phyloP scores from a whole-genome alignment of 179 eudicot genomes.

The Silene coronaria region DNA sequence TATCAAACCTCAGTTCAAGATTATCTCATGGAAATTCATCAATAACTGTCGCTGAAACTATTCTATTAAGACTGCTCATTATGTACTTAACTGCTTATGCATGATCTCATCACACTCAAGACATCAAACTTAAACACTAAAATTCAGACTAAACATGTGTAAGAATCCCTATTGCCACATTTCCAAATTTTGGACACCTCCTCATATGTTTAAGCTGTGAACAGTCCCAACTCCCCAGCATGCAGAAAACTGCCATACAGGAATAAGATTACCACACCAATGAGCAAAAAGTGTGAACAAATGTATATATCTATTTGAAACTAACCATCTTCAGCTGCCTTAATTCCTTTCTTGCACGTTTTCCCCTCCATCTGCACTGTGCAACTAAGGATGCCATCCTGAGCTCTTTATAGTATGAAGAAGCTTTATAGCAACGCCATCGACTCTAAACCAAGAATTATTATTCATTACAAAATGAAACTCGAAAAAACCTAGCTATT shows the following conservation, averaged over 20 bases:
- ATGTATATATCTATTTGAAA: background rate
- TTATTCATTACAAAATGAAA: slow-evolving; percentile 15
- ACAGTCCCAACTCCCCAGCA: background rate
- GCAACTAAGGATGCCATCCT: slow-evolving; percentile 61
- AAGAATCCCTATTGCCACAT: too few species aligned
- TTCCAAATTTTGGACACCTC: background rate
- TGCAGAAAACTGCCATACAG: background rate
- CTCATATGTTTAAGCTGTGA: background rate
- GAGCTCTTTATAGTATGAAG: slow-evolving; percentile 56
- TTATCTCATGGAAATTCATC: too few species aligned
- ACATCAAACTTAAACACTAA: too few species aligned
- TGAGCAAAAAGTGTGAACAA: slow-evolving; percentile 13
- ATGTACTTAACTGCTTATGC: too few species aligned
- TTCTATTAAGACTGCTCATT: too few species aligned
- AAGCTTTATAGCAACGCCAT: slow-evolving; percentile 75
- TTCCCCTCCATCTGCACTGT: slow-evolving; percentile 93
- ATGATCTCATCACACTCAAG: too few species aligned
- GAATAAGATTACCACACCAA: background rate
- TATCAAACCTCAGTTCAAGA: too few species aligned
- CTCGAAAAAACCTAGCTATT: slow-evolving; percentile 11
- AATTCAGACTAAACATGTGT: too few species aligned
- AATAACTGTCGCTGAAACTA: too few species aligned
- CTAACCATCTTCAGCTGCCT: slow-evolving; percentile 85
- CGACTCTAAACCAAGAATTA: slow-evolving; percentile 36
- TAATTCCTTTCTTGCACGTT: slow-evolving; percentile 57